These are phyloP conservation scores for Russula virescens DNA, from an alignment of 768 basidiomycete species.

Conservation along the genomic window DNA sequence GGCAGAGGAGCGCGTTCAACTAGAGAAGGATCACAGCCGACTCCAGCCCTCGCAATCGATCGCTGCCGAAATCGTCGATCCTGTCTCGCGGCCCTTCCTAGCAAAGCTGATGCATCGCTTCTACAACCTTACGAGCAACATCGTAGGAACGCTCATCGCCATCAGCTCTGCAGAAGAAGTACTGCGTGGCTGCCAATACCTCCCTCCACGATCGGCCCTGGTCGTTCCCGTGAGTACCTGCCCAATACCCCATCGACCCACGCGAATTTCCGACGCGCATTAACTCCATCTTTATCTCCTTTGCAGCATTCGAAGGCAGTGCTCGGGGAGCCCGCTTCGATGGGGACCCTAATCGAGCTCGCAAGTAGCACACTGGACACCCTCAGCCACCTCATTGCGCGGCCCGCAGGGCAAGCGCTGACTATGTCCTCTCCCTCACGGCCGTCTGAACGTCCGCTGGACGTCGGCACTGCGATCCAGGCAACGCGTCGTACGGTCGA, in stretches of 20 bases:
- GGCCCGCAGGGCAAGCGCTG: constrained; percentile 53
- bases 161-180: constrained; percentile 67
- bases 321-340: constrained; percentile 71
- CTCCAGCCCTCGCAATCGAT: constrained; percentile 30
- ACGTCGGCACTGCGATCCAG: constrained; percentile 51
- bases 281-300: background rate
- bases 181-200: constrained; percentile 60
- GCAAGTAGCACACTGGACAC: constrained; percentile 73
- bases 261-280: too few species aligned
- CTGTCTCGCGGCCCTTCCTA: constrained; percentile 63
- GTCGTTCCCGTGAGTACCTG: constrained; percentile 59
- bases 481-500: constrained; percentile 62
- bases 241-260: too few species aligned
- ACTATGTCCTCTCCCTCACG: constrained; percentile 31
- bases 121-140: constrained; percentile 62
- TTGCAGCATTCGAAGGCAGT: constrained; percentile 80
- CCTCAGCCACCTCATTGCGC: constrained; percentile 57
- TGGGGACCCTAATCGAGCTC: constrained; percentile 84
- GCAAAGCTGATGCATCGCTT: constrained; percentile 67
- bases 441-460: constrained; percentile 39
- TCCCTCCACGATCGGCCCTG: constrained; percentile 62
- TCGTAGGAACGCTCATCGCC: constrained; percentile 62
- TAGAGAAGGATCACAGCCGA: constrained; percentile 53
- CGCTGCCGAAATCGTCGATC: constrained; percentile 48
- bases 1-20: constrained; percentile 58